Percentiles rank a stretch among this genome's conserved stretches.
These are phyloP conservation scores for Plasmodium cynomolgi DNA, from an alignment of 169 alveolate species.

Conservation along the genomic window DNA sequence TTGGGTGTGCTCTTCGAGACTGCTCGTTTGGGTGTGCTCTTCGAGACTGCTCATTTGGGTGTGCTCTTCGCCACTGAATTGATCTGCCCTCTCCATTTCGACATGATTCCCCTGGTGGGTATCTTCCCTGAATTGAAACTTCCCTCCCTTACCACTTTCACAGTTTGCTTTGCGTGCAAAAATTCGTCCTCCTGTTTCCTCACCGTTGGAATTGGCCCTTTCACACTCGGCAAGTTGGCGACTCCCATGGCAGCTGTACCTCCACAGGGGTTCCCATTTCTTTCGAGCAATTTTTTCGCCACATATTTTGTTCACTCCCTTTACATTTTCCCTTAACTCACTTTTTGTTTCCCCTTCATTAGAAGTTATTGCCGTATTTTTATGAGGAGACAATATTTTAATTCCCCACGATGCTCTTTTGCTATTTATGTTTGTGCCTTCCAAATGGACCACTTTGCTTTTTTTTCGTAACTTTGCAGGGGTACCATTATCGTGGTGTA, in stretches of 20 bases:
- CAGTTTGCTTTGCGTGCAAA: background rate
- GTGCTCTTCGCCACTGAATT: background rate
- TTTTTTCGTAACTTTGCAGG: background rate
- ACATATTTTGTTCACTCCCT: background rate
- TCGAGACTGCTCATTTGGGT: background rate
- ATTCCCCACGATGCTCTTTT: background rate
- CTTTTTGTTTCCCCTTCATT: background rate
- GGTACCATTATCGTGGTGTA: background rate
- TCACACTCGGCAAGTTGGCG: background rate
- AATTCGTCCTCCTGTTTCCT: background rate
- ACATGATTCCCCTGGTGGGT: background rate
- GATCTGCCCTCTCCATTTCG: background rate
- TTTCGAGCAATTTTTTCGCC: background rate
- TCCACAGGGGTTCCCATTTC: background rate
- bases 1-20: background rate
- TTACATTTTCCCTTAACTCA: background rate
- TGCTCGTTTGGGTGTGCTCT: background rate
- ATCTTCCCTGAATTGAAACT: background rate
- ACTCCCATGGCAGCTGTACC: background rate
- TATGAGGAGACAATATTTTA: background rate
- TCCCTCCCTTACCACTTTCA: background rate
- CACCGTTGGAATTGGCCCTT: background rate
- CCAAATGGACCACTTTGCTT: constrained; percentile 15
- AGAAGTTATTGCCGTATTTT: background rate
- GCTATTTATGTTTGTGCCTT: background rate